phyloP scores from a whole-genome alignment of 2,329 filamentous ascomycete genomes.

The Hymenoscyphus albidus region DNA sequence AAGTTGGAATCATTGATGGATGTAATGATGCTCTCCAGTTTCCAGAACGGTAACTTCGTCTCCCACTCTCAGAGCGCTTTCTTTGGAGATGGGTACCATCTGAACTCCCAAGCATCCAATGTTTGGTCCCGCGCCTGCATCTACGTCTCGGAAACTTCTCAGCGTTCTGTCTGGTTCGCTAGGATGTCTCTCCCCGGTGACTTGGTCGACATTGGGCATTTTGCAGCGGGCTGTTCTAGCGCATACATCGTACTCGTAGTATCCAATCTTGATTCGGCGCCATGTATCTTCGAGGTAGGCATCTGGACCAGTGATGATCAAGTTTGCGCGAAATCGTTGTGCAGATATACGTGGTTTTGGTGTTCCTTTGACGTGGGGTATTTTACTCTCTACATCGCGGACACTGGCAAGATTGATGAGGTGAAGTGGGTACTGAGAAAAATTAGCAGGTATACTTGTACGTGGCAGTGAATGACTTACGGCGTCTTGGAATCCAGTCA shows the following conservation, averaged over 20 bases:
- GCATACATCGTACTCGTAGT: constrained; percentile 55
- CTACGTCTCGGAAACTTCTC: constrained; percentile 55
- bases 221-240: constrained; percentile 68
- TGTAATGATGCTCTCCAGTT: constrained; percentile 25
- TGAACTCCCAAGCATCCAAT: constrained; percentile 63
- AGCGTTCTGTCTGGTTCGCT: constrained; percentile 58
- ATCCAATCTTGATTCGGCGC: constrained; percentile 53
- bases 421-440: constrained; percentile 64
- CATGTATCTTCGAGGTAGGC: constrained; percentile 69
- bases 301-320: constrained; percentile 61
- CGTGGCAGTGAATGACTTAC: constrained; percentile 43
- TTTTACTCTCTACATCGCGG: constrained; percentile 53
- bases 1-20: background rate
- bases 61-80: constrained; percentile 51
- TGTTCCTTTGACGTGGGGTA: constrained; percentile 48
- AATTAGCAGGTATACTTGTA: constrained; percentile 17
- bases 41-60: constrained; percentile 51
- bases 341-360: constrained; percentile 53
- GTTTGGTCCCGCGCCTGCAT: constrained; percentile 51
- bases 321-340: constrained; percentile 66
- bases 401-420: constrained; percentile 63
- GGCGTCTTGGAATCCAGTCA: constrained; percentile 66
- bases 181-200: constrained; percentile 31
- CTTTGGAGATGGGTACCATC: constrained; percentile 50
- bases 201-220: constrained; percentile 65